These are phyloP conservation scores for Ephemerocybe angulata DNA, from an alignment of 768 basidiomycete species.

Conservation along the genomic window DNA sequence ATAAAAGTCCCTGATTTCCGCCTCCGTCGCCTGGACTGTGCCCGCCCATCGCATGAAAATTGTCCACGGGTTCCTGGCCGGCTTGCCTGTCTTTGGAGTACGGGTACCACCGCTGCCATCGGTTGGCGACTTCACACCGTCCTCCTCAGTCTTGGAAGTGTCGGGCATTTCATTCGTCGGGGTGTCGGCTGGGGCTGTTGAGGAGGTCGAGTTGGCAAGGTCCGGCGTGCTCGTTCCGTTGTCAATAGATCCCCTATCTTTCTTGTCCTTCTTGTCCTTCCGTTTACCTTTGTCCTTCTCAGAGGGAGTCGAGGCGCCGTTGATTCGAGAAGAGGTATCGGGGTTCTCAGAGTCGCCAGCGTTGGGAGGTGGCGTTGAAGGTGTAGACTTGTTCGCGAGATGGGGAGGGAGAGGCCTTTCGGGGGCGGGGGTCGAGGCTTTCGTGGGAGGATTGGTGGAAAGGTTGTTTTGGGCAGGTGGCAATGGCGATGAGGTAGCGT, in stretches of 20 bases:
- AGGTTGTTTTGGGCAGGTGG: conserved; percentile 34
- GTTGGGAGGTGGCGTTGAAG: conserved; percentile 34
- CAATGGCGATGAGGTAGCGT: conserved; percentile 50
- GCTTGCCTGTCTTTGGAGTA: conserved; percentile 66
- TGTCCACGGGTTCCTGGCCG: conserved; percentile 76
- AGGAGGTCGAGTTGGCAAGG: conserved; percentile 24
- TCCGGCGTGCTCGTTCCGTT: conserved; percentile 28
- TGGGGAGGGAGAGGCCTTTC: conserved; percentile 28
- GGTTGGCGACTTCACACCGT: conserved; percentile 51
- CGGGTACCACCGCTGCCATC: conserved; percentile 59
- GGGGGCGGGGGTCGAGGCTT: conserved; percentile 34
- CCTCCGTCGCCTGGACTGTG: conserved; percentile 48
- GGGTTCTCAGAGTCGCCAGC: conserved; percentile 32
- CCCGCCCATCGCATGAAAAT: conserved; percentile 70
- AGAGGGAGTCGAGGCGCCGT: conserved; percentile 31
- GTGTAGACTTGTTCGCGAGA: conserved; percentile 35
- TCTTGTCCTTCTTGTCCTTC: conserved; percentile 53
- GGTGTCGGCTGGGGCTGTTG: conserved; percentile 26
- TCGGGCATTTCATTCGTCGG: conserved; percentile 22
- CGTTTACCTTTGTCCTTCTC: conserved; percentile 58
- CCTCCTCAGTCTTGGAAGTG: conserved; percentile 18
- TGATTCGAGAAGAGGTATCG: conserved; percentile 35
- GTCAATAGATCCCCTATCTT: conserved; percentile 4
- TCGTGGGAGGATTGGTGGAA: conserved; percentile 33
- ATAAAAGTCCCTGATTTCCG: conserved; percentile 74